Base-by-base conservation (phyloP, 2,329 filamentous ascomycete genomes). In the Xylaria sp. region DNA sequence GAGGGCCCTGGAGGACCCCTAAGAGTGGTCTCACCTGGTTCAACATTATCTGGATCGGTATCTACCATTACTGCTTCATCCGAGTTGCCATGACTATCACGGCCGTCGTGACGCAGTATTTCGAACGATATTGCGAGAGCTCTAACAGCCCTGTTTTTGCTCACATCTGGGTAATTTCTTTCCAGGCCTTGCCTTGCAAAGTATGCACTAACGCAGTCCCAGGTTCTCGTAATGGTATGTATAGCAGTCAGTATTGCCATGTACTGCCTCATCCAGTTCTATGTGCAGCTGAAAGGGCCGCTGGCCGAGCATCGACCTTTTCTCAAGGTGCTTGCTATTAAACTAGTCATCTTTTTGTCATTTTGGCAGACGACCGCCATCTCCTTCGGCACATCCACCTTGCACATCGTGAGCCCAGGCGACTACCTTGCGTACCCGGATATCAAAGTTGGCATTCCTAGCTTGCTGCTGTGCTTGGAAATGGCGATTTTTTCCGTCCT, bases 211-310 rank as follows among this genome's bases (percentile, higher is more conserved):
- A 44, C 42, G 16, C 38, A 24, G 13, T 39, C 18, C 22, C 56
- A 87, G 85, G 76, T 85, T 39, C 78, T 90, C 66, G 78, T 81
- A 2, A 83, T 95, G 62, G 87, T 94, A 69, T 84, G 82, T 63
- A 59, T 84, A 19, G 87, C 89, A 2, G 90, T 95, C 38, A 84
- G 87, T 0, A 82, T 95, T 53, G 91, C 92, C 55, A 95, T 96
- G 89, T 94, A 90, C 75, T 92, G 89, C 69, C 73, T 96, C 40
- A 86, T 95, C 59, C 91, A 96, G 65, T 94, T 94, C 71, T 96
- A 96, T 71, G 71, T 89, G 24, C 90, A 95, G 71, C 78, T 94
- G 42, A 86, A 84, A 59, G 74, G 79, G 1, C 83, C 90, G 54
- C 79, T 96, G 21, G 78, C 80, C 7, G 81, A 87, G 49, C 84